Evolutionary conservation across 2,329 filamentous ascomycete species (phyloP), one percentile per base, ranked within the genome.

Genomic region (Xylariaceae sp.): DNA sequence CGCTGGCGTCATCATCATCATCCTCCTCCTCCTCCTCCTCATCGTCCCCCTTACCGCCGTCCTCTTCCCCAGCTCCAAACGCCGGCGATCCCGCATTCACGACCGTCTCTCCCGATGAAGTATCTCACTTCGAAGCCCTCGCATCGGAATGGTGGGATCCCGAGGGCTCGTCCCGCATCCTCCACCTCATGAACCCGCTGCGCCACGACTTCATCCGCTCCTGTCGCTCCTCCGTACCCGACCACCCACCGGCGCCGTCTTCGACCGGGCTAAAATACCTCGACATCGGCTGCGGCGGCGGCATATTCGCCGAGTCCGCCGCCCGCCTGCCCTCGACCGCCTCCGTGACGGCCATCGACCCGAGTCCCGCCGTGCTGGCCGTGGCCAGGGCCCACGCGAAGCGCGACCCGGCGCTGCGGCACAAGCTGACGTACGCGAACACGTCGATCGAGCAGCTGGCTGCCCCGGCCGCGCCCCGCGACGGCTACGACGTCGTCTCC

Each of bases 61-160:
- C 68, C 9, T 56, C 59, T 20, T 45, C 60, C 5, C 21, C 32
- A 56, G 53, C 51, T 51, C 52, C 63, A 48, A n/a, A 40, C 20
- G 52, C 62, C 44, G 42, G 67, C n/a, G 50, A 69, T 16, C 41
- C 72, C 44, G 63, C 73, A 52, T 80, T 77, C 66, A 86, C 89
- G 46, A 92, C 90, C 52, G 90, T 99, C 75, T 96, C 96, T 68
- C 84, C 90, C 50, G 85, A 88, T 64, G 93, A 99, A 78, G 86
- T 99, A 62, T 90, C 89, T 18, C 95, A 99, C 79, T 99, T 99
- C 83, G 92, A 92, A 70, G 86, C 87, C 61, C 90, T 99, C 68
- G 95, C 95, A 63, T 90, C 90, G 63, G 89, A 89, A 67, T 99
- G 95, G 95, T 99, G 95, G 95, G 93, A 98, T 75, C 90, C 93